Percentiles rank a stretch among this genome's conserved stretches.
These are phyloP conservation scores for Plasmopara muralis DNA, from an alignment of 352 stramenopile genomes.

Conservation along the genomic window DNA sequence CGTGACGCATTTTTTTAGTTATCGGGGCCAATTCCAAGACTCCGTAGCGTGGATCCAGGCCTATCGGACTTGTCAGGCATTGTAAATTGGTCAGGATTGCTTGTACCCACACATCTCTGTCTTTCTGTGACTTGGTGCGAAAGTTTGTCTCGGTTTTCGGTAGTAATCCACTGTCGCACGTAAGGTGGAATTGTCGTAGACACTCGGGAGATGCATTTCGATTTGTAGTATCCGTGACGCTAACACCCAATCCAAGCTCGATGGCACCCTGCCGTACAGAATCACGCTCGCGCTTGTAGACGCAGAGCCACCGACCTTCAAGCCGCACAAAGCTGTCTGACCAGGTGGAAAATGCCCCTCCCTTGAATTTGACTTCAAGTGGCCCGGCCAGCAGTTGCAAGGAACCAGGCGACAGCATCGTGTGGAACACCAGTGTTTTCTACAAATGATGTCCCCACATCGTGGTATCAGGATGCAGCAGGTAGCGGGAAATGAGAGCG, in stretches of 20 bases:
- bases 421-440: slow-evolving; percentile 10
- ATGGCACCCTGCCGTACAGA: slow-evolving; percentile 47
- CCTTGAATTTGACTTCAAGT: slow-evolving; percentile 68
- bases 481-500: slow-evolving; percentile 8
- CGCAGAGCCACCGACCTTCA: slow-evolving; percentile 60
- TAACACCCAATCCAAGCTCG: slow-evolving; percentile 60
- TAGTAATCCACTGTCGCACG: slow-evolving; percentile 63
- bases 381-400: slow-evolving; percentile 47
- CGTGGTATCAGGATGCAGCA: slow-evolving; percentile 9
- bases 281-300: slow-evolving; percentile 67
- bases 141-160: slow-evolving; percentile 67
- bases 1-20: slow-evolving; percentile 48
- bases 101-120: slow-evolving; percentile 68
- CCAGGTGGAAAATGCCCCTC: slow-evolving; percentile 59
- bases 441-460: slow-evolving; percentile 5
- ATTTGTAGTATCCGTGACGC: slow-evolving; percentile 53
- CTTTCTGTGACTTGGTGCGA: slow-evolving; percentile 68
- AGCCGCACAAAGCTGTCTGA: slow-evolving; percentile 55
- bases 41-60: slow-evolving; percentile 42
- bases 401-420: slow-evolving; percentile 24
- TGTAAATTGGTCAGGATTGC: slow-evolving; percentile 61
- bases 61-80: slow-evolving; percentile 33
- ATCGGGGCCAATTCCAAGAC: slow-evolving; percentile 49
- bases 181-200: slow-evolving; percentile 64
- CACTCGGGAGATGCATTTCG: slow-evolving; percentile 62